These are phyloP conservation scores for Metahyphopichia silvanorum DNA, from an alignment of 805 yeast species.

Conservation along the genomic window DNA sequence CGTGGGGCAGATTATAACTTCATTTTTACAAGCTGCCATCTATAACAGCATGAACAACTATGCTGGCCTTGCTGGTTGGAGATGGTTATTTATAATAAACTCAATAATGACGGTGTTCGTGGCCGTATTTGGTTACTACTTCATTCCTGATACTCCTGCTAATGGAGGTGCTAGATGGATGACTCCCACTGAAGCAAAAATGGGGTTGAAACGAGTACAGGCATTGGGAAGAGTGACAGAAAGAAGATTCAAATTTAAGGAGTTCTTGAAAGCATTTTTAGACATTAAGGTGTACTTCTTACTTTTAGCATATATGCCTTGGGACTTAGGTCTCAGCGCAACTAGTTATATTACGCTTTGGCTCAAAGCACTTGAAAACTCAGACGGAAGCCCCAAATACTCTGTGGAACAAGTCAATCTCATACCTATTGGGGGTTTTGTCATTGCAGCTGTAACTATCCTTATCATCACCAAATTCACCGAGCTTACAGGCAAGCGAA, in stretches of 20 bases:
- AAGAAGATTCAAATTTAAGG: slow-evolving; percentile 1
- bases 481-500: slow-evolving; percentile 5
- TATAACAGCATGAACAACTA: slow-evolving; percentile 39
- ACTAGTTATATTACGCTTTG: slow-evolving; percentile 4
- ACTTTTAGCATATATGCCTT: slow-evolving; percentile 4
- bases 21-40: slow-evolving; percentile 45
- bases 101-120: slow-evolving; percentile 1
- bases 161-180: slow-evolving; percentile 3
- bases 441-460: slow-evolving; percentile 9
- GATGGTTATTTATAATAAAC: neutral
- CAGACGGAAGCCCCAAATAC: slow-evolving; percentile 2
- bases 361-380: slow-evolving; percentile 3
- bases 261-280: slow-evolving; percentile 1
- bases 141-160: neutral
- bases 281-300: slow-evolving; percentile 1
- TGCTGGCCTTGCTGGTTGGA: slow-evolving; percentile 22
- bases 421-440: slow-evolving; percentile 15
- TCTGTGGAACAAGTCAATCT: slow-evolving; percentile 8
- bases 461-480: slow-evolving; percentile 9
- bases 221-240: neutral
- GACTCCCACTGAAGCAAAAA: neutral
- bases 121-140: neutral
- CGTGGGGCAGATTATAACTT: slow-evolving; percentile 1
- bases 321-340: slow-evolving; percentile 3
- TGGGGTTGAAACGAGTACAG: neutral